These are phyloP conservation scores for Exophiala xenobiotica DNA, from an alignment of 2,329 filamentous ascomycete species.

Conservation along the genomic window DNA sequence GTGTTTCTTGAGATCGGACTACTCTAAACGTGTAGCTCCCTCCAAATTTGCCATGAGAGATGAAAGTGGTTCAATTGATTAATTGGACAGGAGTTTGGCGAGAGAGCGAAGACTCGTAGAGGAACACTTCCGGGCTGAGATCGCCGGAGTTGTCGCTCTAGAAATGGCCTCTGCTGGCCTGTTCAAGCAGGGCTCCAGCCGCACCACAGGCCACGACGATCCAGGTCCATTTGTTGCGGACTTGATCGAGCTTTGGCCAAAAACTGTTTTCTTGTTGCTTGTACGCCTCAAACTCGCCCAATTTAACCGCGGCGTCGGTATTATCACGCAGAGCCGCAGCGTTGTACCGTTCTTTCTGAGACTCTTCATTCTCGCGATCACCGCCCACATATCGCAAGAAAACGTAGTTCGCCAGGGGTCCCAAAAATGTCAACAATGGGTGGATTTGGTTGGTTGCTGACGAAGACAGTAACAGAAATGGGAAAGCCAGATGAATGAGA, in stretches of 20 bases:
- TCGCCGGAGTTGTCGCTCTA: too few species aligned
- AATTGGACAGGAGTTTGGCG: too few species aligned
- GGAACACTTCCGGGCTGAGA: too few species aligned
- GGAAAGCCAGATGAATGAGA: slow-evolving; percentile 60
- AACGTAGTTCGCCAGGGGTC: slow-evolving; percentile 58
- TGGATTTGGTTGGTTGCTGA: slow-evolving; percentile 56
- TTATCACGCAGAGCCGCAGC: not conserved
- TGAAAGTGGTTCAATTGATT: too few species aligned
- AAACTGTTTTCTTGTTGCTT: slow-evolving; percentile 58
- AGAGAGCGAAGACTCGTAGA: too few species aligned
- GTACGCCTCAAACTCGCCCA: slow-evolving; percentile 54
- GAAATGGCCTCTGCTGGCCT: slow-evolving; percentile 15
- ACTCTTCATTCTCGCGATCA: slow-evolving; percentile 55
- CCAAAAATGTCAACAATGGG: slow-evolving; percentile 41
- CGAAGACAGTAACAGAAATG: slow-evolving; percentile 53
- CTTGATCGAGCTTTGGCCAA: slow-evolving; percentile 55
- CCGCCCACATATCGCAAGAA: slow-evolving; percentile 59
- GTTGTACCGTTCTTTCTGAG: slow-evolving; percentile 53
- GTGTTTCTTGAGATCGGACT: too few species aligned
- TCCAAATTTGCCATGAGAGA: too few species aligned
- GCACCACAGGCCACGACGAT: slow-evolving; percentile 52
- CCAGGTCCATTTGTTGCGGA: slow-evolving; percentile 59
- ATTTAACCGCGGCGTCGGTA: slow-evolving; percentile 47
- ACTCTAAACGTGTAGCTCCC: too few species aligned
- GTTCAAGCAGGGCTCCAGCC: slow-evolving; percentile 50